Base-by-base conservation (phyloP, 2,329 filamentous ascomycete species). In the Scedosporium minutisporum region DNA sequence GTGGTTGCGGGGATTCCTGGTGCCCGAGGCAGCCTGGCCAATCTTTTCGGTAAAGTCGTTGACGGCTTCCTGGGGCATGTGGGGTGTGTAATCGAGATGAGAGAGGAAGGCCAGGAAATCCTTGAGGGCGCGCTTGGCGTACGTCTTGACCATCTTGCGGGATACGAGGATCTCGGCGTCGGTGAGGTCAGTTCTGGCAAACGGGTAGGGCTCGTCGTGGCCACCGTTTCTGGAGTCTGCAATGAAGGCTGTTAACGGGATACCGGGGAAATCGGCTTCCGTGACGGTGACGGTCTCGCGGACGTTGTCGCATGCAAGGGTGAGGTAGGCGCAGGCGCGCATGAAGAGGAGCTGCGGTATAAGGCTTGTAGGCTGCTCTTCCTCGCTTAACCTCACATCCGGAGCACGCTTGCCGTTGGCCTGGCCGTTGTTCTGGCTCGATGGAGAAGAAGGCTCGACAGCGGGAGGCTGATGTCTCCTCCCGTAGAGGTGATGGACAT, bases 301-400 rank as follows among this genome's bases (percentile, higher is more conserved):
- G 29, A 55, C 60, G 29, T 33, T 12, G 14, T 61, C 48, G 33
- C 60, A 61, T 14, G 91, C 89, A 68, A 91, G 79, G 3, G 83
- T 84, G 42, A 96, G 77, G 71, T 93, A 89, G 4, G 86, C 85
- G 4, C 84, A 83, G 1, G 86, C 91, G 57, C 91, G 83, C 67
- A 93, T 88, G 71, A 95, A 93, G 4, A 90, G 74, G 4, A 95
- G 73, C 69, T 95, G 91, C 58, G 82, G 80, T 70, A 91, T 87
- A 65, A 93, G 77, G 70, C 90, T 90, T 67, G 81, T 88, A 14
- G 90, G 90, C 66, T 93, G 89, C 65, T 61, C 60, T n/a, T 61
- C 60, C 27, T 61, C 60, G 4, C 60, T 46, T 25, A 61, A 10
- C 48, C 60, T 55, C 6, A 61, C 60, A 21, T 61, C 48, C 4